Evolutionary conservation across 768 basidiomycete genomes (phyloP).

Genomic region (Termitomyces titanicus): DNA sequence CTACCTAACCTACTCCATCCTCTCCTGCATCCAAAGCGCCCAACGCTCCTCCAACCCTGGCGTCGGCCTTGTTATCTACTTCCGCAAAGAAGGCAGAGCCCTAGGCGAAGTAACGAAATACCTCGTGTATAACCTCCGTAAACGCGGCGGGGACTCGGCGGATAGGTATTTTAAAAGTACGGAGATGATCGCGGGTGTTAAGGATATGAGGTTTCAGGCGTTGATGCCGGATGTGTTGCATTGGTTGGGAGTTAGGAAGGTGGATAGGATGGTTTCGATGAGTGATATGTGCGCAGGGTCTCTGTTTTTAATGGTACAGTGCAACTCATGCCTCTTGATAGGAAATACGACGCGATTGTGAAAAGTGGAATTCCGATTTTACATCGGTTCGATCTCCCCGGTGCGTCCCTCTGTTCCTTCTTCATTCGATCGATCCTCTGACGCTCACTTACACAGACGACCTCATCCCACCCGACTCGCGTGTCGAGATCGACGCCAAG

Average conservation of each 20-base stretch:
- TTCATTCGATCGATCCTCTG: not conserved
- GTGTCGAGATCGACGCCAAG: constrained; percentile 96
- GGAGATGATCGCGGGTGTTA: constrained; percentile 90
- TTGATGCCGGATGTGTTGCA: constrained; percentile 96
- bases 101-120: constrained; percentile 95
- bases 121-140: constrained; percentile 94
- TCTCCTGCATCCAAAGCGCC: constrained; percentile 83
- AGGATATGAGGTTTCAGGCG: constrained; percentile 93
- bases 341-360: constrained; percentile 95
- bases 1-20: constrained; percentile 88
- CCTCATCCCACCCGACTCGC: constrained; percentile 85
- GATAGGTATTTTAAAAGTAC: constrained; percentile 94
- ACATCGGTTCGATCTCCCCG: constrained; percentile 85
- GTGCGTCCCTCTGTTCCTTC: not conserved
- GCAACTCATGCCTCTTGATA: too few relatives aligned
- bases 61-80: constrained; percentile 91
- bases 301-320: too few relatives aligned
- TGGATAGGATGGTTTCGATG: constrained; percentile 89
- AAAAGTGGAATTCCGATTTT: constrained; percentile 81
- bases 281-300: constrained; percentile 70
- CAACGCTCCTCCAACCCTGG: constrained; percentile 68
- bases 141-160: constrained; percentile 90
- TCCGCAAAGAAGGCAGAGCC: constrained; percentile 91
- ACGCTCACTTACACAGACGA: constrained; percentile 34
- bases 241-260: constrained; percentile 90